Conservation (phyloP, 805 yeast species). For the Saturnispora halmiae region DNA sequence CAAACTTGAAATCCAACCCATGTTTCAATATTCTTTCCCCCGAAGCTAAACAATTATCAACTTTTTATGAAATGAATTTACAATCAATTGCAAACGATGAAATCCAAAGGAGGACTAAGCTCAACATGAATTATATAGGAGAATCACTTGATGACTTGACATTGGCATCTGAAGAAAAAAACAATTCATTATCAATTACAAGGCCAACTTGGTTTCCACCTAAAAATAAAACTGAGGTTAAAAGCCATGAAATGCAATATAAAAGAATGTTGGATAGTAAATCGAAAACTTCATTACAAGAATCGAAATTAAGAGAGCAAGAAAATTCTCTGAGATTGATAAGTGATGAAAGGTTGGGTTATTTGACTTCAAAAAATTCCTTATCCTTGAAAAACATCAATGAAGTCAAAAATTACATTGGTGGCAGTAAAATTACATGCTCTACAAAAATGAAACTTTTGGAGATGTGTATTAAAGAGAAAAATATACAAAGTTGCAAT, state of each 20-base stretch:
- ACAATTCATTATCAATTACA: constrained; percentile 45
- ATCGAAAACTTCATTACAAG: constrained; percentile 25
- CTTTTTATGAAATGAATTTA: constrained; percentile 34
- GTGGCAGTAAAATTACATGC: constrained; percentile 25
- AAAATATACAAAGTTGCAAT: background rate
- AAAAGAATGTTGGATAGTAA: constrained; percentile 29
- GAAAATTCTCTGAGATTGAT: constrained; percentile 23
- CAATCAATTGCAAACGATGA: constrained; percentile 30
- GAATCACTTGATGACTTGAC: constrained; percentile 44
- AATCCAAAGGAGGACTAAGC: constrained; percentile 29
- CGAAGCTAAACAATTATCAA: constrained; percentile 32
- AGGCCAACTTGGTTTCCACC: constrained; percentile 72
- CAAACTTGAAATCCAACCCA: constrained; percentile 14
- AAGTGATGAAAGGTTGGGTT: constrained; percentile 28
- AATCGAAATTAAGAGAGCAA: constrained; percentile 29
- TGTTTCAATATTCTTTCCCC: constrained; percentile 26
- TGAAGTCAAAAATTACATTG: constrained; percentile 28
- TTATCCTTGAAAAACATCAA: constrained; percentile 25
- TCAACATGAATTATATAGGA: constrained; percentile 10
- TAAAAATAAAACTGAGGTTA: constrained; percentile 42
- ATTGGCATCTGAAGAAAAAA: constrained; percentile 53
- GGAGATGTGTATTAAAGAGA: constrained; percentile 8
- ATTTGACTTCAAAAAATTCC: constrained; percentile 22
- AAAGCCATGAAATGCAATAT: constrained; percentile 49
- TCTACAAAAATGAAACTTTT: constrained; percentile 17